A percentile compares a stretch with the other conserved stretches of the same genome.
Evolutionary conservation across 768 basidiomycete species (phyloP).

Genomic region (Russula dissimulans): DNA sequence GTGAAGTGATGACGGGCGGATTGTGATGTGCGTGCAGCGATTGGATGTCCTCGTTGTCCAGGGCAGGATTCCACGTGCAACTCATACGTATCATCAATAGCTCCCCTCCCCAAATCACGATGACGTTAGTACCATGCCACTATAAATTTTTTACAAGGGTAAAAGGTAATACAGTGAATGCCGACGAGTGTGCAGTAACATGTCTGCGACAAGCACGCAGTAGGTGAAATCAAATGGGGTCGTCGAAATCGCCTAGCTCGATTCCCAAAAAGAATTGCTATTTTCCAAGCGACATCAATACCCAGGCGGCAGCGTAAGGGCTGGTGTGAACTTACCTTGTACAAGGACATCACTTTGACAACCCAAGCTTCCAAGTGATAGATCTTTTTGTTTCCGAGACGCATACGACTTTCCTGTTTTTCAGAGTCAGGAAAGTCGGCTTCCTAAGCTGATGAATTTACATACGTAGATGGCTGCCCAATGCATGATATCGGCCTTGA

Average conservation of each 20-base stretch:
- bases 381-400: conserved; percentile 87
- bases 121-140: not conserved
- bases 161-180: not conserved
- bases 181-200: not conserved
- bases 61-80: conserved; percentile 4
- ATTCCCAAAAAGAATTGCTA: conserved; percentile 47
- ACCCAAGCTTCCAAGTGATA: conserved; percentile 98
- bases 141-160: not conserved
- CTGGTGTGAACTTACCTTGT: conserved; percentile 48
- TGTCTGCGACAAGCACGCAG: not conserved
- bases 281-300: not conserved
- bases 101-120: not conserved
- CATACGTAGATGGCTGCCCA: conserved; percentile 96
- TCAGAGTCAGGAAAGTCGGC: not conserved
- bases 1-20: not conserved
- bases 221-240: conserved; percentile 6
- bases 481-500: conserved; percentile 92
- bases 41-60: conserved; percentile 2
- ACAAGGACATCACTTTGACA: conserved; percentile 88
- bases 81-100: not conserved
- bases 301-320: not conserved
- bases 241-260: conserved; percentile 49
- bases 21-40: not conserved
- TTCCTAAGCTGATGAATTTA: conserved; percentile 3
- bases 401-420: conserved; percentile 85